Conservation (phyloP, 768 basidiomycete genomes). For the Hemileccinum rubropunctum region DNA sequence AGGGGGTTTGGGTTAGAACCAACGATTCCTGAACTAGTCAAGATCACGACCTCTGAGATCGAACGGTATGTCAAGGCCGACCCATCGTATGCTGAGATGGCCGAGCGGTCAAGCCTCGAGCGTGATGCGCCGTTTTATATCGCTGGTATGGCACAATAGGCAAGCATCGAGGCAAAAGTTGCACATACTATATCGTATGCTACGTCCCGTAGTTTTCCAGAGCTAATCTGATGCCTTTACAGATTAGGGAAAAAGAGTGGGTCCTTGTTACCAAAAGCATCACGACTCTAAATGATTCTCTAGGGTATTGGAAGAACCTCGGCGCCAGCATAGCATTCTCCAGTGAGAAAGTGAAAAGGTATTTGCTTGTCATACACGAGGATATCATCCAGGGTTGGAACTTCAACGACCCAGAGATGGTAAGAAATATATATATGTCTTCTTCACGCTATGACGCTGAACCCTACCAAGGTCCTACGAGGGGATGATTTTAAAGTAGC, state of each 20-base stretch:
- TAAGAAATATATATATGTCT: background rate
- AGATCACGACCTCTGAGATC: background rate
- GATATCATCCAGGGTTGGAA: background rate
- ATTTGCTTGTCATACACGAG: background rate
- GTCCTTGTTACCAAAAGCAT: background rate
- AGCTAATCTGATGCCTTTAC: background rate
- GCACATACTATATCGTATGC: background rate
- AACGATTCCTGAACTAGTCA: background rate
- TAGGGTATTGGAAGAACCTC: conserved; percentile 2
- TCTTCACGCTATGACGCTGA: background rate
- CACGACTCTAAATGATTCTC: background rate
- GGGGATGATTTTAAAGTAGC: background rate
- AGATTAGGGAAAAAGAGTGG: background rate
- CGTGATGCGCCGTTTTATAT: background rate
- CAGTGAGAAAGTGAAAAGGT: background rate
- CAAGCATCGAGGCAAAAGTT: background rate
- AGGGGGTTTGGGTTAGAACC: background rate
- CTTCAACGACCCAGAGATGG: background rate
- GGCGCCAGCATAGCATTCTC: background rate
- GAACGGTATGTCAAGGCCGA: background rate
- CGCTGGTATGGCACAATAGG: background rate
- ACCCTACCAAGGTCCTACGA: background rate
- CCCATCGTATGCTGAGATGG: background rate
- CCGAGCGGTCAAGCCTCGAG: background rate
- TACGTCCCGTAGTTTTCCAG: background rate